Evolutionary conservation across 2,329 filamentous ascomycete genomes (phyloP), one percentile per base, ranked within the genome.

Genomic region (Ophiostoma australiae): DNA sequence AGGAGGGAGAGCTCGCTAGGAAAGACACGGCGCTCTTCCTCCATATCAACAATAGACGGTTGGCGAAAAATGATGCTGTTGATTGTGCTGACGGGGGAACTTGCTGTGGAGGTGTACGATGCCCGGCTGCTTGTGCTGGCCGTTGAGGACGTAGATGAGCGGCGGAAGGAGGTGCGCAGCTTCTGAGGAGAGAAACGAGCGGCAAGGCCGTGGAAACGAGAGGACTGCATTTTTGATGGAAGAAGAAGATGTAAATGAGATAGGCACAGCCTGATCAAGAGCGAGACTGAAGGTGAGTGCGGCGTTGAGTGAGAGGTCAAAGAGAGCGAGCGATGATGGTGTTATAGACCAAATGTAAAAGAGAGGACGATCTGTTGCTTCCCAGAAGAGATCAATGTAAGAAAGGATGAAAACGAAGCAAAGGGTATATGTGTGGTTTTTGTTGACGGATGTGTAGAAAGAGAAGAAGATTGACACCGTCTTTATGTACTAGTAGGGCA

Each of bases 11-110:
- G 80, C 75, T 86, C 86, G 69, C 80, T 80, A 11, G 82, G 81
- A 70, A 86, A 87, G 74, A 79, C 82, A 75, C 79, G 80, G 74
- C 82, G 83, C 79, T 89, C 87, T 75, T 86, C 85, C 75, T 88
- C 85, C 73, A 87, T 79, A 75, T 84, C 82, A n/a, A 85, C 76
- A 73, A 87, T 83, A 23, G 84, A 87, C 15, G 85, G 84, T 74
- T 86, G 86, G n/a, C 83, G 81, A 75, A 84, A 82, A 72, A 89
- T 84, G 77, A 89, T 82, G 75, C 81, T 84, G 80, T 88, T 88
- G 80, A 89, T 86, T 69, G 84, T 84, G 77, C 78, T 81, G 20
- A 81, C 80, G 2, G 82, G 82, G 35, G 80, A 80, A 37, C 81
- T 82, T 61, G 82, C 82, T 37, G 80, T 78, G 33, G 85, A 85